Evolutionary conservation across 306 rosid species (phyloP).

Genomic region (Oxytropis ochrocephala): DNA sequence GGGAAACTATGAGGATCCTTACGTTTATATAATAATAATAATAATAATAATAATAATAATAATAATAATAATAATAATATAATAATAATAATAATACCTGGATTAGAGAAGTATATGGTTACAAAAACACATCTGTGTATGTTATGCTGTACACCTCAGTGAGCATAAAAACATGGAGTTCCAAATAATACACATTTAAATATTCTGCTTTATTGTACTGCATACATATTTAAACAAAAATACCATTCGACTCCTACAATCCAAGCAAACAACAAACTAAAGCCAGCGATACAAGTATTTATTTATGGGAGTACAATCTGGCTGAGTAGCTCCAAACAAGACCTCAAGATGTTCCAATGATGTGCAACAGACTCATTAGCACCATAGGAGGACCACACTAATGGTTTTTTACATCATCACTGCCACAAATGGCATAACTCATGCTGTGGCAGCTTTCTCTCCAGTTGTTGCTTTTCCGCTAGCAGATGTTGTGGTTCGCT

Average conservation of each 20-base stretch:
- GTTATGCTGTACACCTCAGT: background rate
- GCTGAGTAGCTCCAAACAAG: slow-evolving; percentile 12
- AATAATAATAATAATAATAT: no score
- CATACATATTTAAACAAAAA: background rate
- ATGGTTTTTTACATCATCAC: slow-evolving; percentile 16
- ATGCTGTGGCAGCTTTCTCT: slow-evolving; percentile 33
- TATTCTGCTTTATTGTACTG: background rate
- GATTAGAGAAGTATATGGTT: background rate
- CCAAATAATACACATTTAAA: slow-evolving; percentile 4
- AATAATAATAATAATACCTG: no score
- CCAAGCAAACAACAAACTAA: background rate
- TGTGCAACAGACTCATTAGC: background rate
- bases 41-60: no score
- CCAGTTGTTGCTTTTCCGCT: slow-evolving; percentile 17
- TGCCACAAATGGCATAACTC: slow-evolving; percentile 10
- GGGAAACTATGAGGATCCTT: background rate
- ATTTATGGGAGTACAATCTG: background rate
- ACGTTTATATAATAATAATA: background rate
- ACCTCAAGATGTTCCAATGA: background rate
- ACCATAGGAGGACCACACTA: background rate
- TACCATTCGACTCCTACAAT: slow-evolving; percentile 1
- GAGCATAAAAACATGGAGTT: background rate
- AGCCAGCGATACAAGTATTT: slow-evolving; percentile 1
- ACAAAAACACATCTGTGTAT: background rate
- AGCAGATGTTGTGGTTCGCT: slow-evolving; percentile 30